Conservation (phyloP, 2,329 filamentous ascomycete species). For the Microsporum audouinii region DNA sequence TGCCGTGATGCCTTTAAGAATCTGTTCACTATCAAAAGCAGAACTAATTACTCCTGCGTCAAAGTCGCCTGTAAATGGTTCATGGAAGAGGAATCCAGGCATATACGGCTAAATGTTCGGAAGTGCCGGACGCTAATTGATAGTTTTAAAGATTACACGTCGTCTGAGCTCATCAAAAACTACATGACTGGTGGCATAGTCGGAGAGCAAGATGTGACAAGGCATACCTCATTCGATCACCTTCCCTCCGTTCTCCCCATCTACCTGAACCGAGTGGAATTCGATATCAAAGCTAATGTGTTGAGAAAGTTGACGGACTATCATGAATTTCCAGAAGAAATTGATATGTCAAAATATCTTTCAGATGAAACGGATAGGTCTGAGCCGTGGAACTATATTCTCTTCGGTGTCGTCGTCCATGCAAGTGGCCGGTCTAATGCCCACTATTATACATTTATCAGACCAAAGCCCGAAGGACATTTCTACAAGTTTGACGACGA, state of each 20-base stretch:
- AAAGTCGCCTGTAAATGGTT: slow-evolving; percentile 97
- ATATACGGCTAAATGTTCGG: slow-evolving; percentile 91
- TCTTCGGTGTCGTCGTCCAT: slow-evolving; percentile 92
- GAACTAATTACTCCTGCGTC: slow-evolving; percentile 97
- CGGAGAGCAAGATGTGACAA: slow-evolving; percentile 91
- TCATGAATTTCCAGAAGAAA: slow-evolving; percentile 40
- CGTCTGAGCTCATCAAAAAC: slow-evolving; percentile 95
- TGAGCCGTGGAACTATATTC: slow-evolving; percentile 79
- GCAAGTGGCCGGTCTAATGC: slow-evolving; percentile 94
- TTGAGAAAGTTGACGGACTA: slow-evolving; percentile 82
- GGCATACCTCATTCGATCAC: slow-evolving; percentile 83
- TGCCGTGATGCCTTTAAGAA: slow-evolving; percentile 78
- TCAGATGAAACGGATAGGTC: slow-evolving; percentile 75
- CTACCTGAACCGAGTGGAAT: slow-evolving; percentile 67
- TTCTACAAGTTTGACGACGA: slow-evolving; percentile 98
- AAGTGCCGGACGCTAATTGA: slow-evolving; percentile 87
- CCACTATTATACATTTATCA: slow-evolving; percentile 95
- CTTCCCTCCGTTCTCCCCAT: slow-evolving; percentile 16
- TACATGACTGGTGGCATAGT: slow-evolving; percentile 84
- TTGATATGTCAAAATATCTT: slow-evolving; percentile 66
- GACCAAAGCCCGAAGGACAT: slow-evolving; percentile 80
- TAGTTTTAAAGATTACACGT: slow-evolving; percentile 93
- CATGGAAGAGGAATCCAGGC: slow-evolving; percentile 94
- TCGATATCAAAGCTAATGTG: slow-evolving; percentile 86
- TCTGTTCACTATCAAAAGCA: slow-evolving; percentile 94